Evolutionary conservation across 2,329 filamentous ascomycete genomes (phyloP).

Genomic region (Colletotrichum chlorophyti): DNA sequence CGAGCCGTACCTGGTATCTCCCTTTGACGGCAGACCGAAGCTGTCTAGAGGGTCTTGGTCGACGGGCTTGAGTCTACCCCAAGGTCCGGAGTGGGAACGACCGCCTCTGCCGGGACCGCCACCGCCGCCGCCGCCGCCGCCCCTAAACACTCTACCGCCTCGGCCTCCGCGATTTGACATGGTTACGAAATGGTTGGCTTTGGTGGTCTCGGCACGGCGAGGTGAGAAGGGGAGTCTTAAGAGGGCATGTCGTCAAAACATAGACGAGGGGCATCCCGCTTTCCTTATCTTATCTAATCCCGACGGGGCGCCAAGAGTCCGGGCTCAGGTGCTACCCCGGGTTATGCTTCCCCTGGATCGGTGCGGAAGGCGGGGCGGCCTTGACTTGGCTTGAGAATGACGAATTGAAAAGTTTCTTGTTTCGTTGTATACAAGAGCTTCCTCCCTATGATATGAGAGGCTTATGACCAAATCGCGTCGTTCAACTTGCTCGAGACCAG

Average conservation of each 20-base stretch:
- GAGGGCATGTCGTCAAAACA: slow-evolving; percentile 24
- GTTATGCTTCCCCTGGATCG: not conserved
- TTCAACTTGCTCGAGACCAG: no score
- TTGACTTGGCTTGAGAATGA: no score
- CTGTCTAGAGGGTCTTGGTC: slow-evolving; percentile 79
- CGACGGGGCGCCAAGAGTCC: slow-evolving; percentile 11
- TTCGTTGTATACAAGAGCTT: no score
- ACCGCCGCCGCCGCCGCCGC: not conserved
- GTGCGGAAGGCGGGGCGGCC: no score
- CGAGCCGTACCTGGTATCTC: slow-evolving; percentile 74
- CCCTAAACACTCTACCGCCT: not conserved
- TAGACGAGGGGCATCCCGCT: slow-evolving; percentile 23
- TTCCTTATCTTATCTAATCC: slow-evolving; percentile 29
- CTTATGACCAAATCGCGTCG: no score
- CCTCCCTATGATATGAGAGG: no score
- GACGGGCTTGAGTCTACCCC: slow-evolving; percentile 76
- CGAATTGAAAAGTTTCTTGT: no score
- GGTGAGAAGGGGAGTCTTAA: not conserved
- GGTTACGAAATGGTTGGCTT: not conserved
- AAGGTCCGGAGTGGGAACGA: slow-evolving; percentile 57
- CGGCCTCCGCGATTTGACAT: slow-evolving; percentile 24
- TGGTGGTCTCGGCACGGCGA: not conserved
- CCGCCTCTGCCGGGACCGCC: slow-evolving; percentile 33
- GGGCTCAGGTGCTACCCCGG: not conserved
- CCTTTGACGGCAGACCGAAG: slow-evolving; percentile 89